A percentile compares a stretch with the other conserved stretches of the same genome.
Conservation (phyloP, 495 filamentous ascomycete species). For the Trichoderma orchidacearum region DNA sequence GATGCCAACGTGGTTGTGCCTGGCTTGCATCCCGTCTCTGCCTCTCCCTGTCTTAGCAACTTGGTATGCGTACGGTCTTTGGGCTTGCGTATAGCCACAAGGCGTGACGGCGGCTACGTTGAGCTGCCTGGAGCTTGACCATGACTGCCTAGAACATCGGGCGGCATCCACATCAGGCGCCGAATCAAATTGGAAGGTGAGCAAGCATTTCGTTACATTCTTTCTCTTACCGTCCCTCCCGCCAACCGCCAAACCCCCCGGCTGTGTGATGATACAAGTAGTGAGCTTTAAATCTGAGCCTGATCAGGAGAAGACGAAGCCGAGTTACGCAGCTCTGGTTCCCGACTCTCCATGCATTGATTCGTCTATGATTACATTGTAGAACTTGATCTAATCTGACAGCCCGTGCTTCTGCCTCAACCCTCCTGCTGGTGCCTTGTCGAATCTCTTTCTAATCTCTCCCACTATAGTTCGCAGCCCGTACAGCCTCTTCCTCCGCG, state of each 20-base stretch:
- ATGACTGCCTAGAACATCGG: no score
- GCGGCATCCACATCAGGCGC: not conserved
- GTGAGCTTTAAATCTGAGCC: slow-evolving; percentile 2
- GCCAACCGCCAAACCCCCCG: no score
- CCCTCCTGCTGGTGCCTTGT: slow-evolving; percentile 1
- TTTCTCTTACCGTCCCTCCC: not conserved
- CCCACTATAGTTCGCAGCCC: slow-evolving; percentile 43
- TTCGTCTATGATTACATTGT: not conserved
- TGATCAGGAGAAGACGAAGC: slow-evolving; percentile 20
- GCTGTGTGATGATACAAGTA: slow-evolving; percentile 3
- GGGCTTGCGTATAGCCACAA: slow-evolving; percentile 13
- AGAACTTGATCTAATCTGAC: slow-evolving; percentile 43
- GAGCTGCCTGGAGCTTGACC: not conserved
- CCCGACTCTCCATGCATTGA: slow-evolving; percentile 8
- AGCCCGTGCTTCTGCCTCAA: slow-evolving; percentile 3
- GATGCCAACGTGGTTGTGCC: not conserved
- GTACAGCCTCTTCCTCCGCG: slow-evolving; percentile 36
- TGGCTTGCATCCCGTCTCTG: not conserved
- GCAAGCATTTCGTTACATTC: not conserved
- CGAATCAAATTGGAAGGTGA: not conserved
- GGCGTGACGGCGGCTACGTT: no score
- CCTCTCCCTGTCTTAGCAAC: slow-evolving; percentile 2
- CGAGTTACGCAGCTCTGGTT: slow-evolving; percentile 26
- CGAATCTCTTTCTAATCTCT: slow-evolving; percentile 25
- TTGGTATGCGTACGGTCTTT: not conserved